Evolutionary conservation across 2,329 filamentous ascomycete species (phyloP).

Genomic region (Trichoderma pleuroti): DNA sequence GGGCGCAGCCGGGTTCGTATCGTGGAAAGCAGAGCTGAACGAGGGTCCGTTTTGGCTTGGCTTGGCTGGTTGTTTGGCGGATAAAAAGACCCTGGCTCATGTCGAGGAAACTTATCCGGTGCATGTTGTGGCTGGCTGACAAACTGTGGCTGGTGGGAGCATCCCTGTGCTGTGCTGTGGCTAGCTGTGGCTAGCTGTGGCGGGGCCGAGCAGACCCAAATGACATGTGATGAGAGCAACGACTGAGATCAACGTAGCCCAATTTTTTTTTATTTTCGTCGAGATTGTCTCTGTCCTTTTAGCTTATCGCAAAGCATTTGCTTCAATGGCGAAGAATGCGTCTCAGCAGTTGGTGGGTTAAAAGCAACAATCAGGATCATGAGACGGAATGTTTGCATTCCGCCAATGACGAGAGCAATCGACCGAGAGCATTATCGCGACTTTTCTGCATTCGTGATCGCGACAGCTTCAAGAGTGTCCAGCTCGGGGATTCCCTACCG

Average conservation of each 20-base stretch:
- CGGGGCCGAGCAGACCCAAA: not conserved
- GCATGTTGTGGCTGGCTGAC: not conserved
- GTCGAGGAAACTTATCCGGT: not conserved
- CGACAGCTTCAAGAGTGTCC: not conserved
- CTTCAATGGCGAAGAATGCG: not conserved
- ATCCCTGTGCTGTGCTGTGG: not conserved
- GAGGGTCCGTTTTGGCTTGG: not conserved
- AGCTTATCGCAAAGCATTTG: not conserved
- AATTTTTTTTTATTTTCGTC: not conserved
- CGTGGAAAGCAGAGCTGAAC: not conserved
- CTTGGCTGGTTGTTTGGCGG: not conserved
- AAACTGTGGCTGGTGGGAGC: not conserved
- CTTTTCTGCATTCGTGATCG: not conserved
- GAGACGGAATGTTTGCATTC: not conserved
- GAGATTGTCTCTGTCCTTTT: slow-evolving; percentile 6
- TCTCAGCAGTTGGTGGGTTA: not conserved
- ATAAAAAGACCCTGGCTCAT: not conserved
- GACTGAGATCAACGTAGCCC: not conserved
- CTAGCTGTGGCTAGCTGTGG: not conserved
- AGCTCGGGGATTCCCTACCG: slow-evolving; percentile 4
- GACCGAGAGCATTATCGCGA: not conserved
- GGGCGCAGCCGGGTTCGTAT: not conserved
- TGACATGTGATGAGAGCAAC: not conserved
- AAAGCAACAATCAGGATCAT: not conserved
- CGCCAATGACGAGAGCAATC: not conserved